Conservation (phyloP, 139 green algal species). For the Ostreobium quekettii region DNA sequence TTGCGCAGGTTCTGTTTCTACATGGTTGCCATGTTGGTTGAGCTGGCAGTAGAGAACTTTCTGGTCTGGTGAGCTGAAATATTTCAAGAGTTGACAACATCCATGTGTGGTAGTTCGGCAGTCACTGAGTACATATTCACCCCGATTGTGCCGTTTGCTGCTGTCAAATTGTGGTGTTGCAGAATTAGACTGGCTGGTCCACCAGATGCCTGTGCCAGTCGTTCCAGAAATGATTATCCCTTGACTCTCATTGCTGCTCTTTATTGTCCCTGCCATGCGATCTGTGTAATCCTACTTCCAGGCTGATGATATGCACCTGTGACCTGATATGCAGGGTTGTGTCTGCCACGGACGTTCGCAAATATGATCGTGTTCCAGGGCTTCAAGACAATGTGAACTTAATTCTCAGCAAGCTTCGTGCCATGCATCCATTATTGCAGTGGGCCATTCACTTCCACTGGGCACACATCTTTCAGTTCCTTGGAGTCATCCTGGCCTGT, state of each 20-base stretch:
- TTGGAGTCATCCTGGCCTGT: conserved; percentile 43
- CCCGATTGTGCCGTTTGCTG: not conserved
- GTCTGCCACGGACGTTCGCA: conserved; percentile 50
- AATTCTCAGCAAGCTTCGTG: conserved; percentile 16
- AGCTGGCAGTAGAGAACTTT: conserved; percentile 13
- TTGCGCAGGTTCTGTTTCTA: not conserved
- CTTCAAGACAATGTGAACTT: conserved; percentile 67
- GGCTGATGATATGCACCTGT: not conserved
- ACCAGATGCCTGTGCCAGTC: not conserved
- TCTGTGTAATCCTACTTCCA: not conserved
- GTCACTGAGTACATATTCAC: not conserved
- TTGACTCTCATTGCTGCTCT: not conserved
- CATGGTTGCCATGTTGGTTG: not conserved
- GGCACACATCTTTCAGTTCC: conserved; percentile 50
- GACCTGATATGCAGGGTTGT: conserved; percentile 40
- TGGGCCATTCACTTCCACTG: conserved; percentile 27
- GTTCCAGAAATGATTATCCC: not conserved
- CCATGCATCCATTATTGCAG: conserved; percentile 8
- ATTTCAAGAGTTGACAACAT: not conserved
- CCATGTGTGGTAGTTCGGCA: not conserved
- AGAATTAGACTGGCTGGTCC: not conserved
- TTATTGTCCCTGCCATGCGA: not conserved
- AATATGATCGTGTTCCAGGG: conserved; percentile 47
- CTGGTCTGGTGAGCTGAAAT: conserved; percentile 6
- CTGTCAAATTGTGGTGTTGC: not conserved